These are phyloP conservation scores for Suillus occidentalis DNA, from an alignment of 768 basidiomycete genomes.

Conservation along the genomic window DNA sequence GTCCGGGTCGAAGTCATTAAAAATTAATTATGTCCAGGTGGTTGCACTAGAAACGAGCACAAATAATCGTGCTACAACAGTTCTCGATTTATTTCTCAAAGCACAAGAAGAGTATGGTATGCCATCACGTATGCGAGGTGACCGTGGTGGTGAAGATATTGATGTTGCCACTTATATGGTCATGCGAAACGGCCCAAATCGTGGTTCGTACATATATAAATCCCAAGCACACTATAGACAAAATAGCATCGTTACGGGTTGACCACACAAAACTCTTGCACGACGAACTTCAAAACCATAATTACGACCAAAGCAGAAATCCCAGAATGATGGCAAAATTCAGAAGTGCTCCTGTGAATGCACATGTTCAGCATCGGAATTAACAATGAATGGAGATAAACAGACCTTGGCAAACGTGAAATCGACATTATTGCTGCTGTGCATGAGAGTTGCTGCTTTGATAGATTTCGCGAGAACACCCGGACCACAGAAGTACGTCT, in stretches of 20 bases:
- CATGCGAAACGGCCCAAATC: slow-evolving; percentile 20
- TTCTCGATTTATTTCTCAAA: slow-evolving; percentile 23
- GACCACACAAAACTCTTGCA: background rate
- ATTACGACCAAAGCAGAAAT: background rate
- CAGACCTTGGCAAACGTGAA: slow-evolving; percentile 84
- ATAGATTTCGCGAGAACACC: slow-evolving; percentile 71
- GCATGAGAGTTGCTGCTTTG: slow-evolving; percentile 63
- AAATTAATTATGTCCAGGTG: slow-evolving; percentile 13
- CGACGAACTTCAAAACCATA: background rate
- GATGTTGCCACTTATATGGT: slow-evolving; percentile 30
- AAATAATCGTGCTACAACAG: slow-evolving; percentile 28
- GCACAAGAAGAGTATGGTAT: slow-evolving; percentile 16
- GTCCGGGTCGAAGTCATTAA: too few species aligned
- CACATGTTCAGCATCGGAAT: slow-evolving; percentile 1
- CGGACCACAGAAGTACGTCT: slow-evolving; percentile 93
- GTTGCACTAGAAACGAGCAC: slow-evolving; percentile 20
- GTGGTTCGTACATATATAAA: background rate
- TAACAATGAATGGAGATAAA: slow-evolving; percentile 16
- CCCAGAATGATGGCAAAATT: slow-evolving; percentile 9
- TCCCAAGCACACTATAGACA: background rate
- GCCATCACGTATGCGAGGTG: slow-evolving; percentile 27
- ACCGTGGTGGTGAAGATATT: slow-evolving; percentile 31
- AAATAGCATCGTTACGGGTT: background rate
- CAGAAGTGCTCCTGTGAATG: slow-evolving; percentile 59
- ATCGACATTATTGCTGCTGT: slow-evolving; percentile 55